Conservation (phyloP, 257 asterid species). For the Nicotiana obtusifolia region DNA sequence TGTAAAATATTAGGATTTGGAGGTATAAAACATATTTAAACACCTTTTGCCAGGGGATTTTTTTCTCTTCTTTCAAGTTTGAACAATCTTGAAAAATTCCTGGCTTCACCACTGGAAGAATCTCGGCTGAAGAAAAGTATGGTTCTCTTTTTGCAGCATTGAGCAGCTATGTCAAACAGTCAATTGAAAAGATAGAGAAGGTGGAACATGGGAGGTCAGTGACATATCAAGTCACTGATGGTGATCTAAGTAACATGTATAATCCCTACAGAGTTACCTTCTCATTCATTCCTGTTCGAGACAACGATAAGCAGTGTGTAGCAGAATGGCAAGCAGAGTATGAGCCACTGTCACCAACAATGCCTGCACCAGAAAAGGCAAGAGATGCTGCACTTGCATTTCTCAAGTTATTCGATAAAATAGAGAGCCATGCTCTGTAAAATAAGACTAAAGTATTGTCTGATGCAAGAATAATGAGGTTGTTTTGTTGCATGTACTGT, state of each 20-base stretch:
- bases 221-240: neutral
- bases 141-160: neutral
- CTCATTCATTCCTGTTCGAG: too few species aligned
- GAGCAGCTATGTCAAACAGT: neutral
- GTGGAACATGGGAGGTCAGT: constrained; percentile 1
- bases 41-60: too few species aligned
- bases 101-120: too few species aligned
- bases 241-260: too few species aligned
- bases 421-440: neutral
- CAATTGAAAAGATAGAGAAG: constrained; percentile 3
- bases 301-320: too few species aligned
- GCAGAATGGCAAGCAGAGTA: constrained; percentile 9
- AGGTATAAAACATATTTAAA: too few species aligned
- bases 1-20: too few species aligned
- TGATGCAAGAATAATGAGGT: neutral
- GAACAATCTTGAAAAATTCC: too few species aligned
- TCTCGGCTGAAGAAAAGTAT: too few species aligned
- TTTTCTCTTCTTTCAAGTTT: too few species aligned
- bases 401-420: neutral
- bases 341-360: neutral
- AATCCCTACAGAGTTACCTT: too few species aligned
- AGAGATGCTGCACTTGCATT: constrained; percentile 14
- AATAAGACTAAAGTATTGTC: too few species aligned
- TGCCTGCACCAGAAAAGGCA: neutral
- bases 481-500: neutral